Percentiles rank a stretch among this genome's conserved stretches.
These are phyloP conservation scores for Penicillium ucsense DNA, from an alignment of 495 filamentous ascomycete species.

Conservation along the genomic window DNA sequence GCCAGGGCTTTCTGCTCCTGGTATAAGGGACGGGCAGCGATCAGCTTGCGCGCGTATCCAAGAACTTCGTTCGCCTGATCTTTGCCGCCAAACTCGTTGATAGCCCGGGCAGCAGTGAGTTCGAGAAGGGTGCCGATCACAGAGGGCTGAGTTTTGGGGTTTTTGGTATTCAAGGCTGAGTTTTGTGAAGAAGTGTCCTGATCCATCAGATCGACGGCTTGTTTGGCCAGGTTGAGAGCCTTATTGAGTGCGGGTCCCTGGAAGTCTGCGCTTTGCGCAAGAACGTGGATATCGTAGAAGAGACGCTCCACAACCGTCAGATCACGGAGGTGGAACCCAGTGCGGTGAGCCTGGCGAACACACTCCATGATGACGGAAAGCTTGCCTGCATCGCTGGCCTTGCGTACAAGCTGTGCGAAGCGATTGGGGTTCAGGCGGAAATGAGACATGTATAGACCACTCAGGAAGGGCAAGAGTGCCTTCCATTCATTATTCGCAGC, in stretches of 20 bases:
- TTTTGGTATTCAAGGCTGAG: slow-evolving; percentile 3
- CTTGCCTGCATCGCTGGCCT: slow-evolving; percentile 25
- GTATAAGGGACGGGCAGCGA: slow-evolving; percentile 14
- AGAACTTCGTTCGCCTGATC: slow-evolving; percentile 25
- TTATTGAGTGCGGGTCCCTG: slow-evolving; percentile 23
- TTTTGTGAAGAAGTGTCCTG: slow-evolving; percentile 25
- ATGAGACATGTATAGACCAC: slow-evolving; percentile 41
- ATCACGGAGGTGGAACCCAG: slow-evolving; percentile 40
- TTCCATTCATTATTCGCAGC: slow-evolving; percentile 45
- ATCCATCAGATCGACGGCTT: slow-evolving; percentile 44
- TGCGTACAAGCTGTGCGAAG: slow-evolving; percentile 33
- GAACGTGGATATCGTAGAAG: slow-evolving; percentile 41
- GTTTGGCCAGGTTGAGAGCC: slow-evolving; percentile 35
- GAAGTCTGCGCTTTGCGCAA: slow-evolving; percentile 35
- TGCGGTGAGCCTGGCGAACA: slow-evolving; percentile 34
- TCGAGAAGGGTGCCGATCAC: slow-evolving; percentile 37
- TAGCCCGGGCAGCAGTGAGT: slow-evolving; percentile 30
- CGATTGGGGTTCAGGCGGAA: slow-evolving; percentile 18
- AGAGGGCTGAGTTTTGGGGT: slow-evolving; percentile 29
- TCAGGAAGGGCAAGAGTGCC: slow-evolving; percentile 49
- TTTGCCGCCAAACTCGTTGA: slow-evolving; percentile 18
- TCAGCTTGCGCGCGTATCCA: slow-evolving; percentile 28
- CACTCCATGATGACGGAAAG: slow-evolving; percentile 44
- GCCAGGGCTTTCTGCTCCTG: slow-evolving; percentile 11
- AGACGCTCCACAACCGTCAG: slow-evolving; percentile 32